A percentile compares a stretch with the other conserved stretches of the same genome.
phyloP scores from a whole-genome alignment of 2,329 filamentous ascomycete genomes.

The Emmonsiellopsis sp. region DNA sequence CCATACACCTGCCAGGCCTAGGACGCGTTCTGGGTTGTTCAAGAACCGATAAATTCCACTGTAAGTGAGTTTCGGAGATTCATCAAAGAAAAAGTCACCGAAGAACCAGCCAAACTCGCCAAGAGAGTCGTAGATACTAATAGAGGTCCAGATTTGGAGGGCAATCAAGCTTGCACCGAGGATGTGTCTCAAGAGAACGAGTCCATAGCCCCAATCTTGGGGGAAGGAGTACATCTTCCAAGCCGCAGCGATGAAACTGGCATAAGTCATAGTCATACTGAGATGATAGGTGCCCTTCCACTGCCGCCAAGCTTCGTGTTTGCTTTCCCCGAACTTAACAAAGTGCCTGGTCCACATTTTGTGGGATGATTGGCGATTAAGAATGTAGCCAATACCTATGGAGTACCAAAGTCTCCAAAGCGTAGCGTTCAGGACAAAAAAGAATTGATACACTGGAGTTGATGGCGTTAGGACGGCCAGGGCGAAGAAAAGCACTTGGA shows the following conservation, averaged over 20 bases:
- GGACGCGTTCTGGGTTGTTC: constrained; percentile 91
- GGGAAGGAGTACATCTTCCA: constrained; percentile 97
- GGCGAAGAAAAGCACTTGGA: constrained; percentile 64
- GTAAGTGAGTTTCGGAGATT: constrained; percentile 80
- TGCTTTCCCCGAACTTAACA: constrained; percentile 87
- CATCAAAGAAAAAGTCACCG: constrained; percentile 96
- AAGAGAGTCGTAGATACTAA: constrained; percentile 88
- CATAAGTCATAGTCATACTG: constrained; percentile 81
- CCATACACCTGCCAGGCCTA: constrained; percentile 93
- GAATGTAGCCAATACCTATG: constrained; percentile 72
- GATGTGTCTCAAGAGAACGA: constrained; percentile 77
- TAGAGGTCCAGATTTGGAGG: constrained; percentile 83
- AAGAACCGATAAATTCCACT: constrained; percentile 96
- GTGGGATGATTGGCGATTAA: constrained; percentile 75
- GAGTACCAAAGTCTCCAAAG: constrained; percentile 88
- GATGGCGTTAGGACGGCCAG: constrained; percentile 69
- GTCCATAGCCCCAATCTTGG: constrained; percentile 75
- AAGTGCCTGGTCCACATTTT: constrained; percentile 98
- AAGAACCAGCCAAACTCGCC: constrained; percentile 99
- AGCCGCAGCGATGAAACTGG: constrained; percentile 77
- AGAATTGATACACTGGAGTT: constrained; percentile 61
- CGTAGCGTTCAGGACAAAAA: constrained; percentile 74
- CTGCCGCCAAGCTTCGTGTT: constrained; percentile 87
- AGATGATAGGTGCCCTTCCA: constrained; percentile 96
- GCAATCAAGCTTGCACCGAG: constrained; percentile 70